Evolutionary conservation across 2,329 filamentous ascomycete species (phyloP).

Genomic region (Colletotrichum karsti): DNA sequence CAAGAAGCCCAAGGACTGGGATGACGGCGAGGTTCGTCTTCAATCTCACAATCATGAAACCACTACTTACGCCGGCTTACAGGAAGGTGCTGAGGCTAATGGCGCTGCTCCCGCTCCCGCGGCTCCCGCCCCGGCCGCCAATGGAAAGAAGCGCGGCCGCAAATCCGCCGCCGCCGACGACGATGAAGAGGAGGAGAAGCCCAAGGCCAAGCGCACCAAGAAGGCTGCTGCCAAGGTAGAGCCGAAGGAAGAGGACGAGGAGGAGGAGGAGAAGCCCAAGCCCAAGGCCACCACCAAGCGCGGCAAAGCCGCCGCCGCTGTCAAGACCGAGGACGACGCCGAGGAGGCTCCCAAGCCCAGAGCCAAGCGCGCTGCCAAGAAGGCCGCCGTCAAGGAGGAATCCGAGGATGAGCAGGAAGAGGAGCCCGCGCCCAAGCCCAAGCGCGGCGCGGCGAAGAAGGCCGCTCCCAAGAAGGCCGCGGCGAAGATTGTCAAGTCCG

Average conservation of each 20-base stretch:
- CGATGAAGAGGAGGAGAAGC: constrained; percentile 23
- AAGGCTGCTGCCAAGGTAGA: constrained; percentile 30
- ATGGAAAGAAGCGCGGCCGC: constrained; percentile 30
- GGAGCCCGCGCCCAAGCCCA: constrained; percentile 44
- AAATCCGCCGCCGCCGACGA: constrained; percentile 24
- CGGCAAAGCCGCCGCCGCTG: not conserved
- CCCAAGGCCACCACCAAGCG: constrained; percentile 38
- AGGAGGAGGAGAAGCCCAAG: constrained; percentile 37
- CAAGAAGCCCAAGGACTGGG: constrained; percentile 37
- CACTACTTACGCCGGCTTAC: not conserved
- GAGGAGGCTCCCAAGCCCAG: constrained; percentile 31
- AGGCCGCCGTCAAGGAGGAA: constrained; percentile 17
- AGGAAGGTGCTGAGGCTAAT: constrained; percentile 38
- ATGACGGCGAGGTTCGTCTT: constrained; percentile 29
- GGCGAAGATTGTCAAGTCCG: constrained; percentile 16
- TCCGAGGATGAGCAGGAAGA: constrained; percentile 33
- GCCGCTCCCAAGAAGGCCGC: constrained; percentile 23
- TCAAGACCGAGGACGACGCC: constrained; percentile 36
- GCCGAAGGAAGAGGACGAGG: constrained; percentile 31
- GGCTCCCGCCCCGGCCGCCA: constrained; percentile 7
- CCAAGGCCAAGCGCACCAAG: constrained; percentile 34
- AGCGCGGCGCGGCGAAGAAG: constrained; percentile 39
- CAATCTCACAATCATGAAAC: not conserved
- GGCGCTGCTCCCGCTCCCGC: not conserved
- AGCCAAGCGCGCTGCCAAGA: constrained; percentile 24